A percentile compares a stretch with the other conserved stretches of the same genome.
phyloP scores from a whole-genome alignment of 305 asterid species.

The Fraxinus nigra region DNA sequence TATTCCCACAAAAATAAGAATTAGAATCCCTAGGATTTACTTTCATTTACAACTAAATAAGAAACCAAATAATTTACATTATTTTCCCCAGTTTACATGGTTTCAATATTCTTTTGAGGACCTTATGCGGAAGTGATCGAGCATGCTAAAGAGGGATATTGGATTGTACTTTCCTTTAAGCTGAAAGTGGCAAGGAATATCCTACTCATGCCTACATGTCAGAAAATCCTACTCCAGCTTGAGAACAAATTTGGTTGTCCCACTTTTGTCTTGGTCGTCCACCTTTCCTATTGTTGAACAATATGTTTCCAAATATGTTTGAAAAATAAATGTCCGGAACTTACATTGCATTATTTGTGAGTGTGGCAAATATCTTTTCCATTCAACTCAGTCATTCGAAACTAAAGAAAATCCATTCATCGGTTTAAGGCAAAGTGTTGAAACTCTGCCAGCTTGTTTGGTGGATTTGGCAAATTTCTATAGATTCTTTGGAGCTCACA shows the following conservation, averaged over 20 bases:
- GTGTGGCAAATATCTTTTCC: background rate
- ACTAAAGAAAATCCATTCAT: background rate
- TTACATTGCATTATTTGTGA: background rate
- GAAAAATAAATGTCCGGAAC: background rate
- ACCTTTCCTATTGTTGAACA: background rate
- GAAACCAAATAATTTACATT: too few relatives aligned
- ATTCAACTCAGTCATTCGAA: too few relatives aligned
- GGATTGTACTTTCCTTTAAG: too few relatives aligned
- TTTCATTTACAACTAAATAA: too few relatives aligned
- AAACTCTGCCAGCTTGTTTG: background rate
- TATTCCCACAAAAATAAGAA: too few relatives aligned
- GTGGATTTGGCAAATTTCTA: background rate
- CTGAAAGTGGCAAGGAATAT: too few relatives aligned
- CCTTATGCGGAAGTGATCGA: too few relatives aligned
- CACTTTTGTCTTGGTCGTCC: background rate
- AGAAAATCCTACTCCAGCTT: background rate
- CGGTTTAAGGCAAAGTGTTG: background rate
- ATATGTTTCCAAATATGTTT: background rate
- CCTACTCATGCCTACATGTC: too few relatives aligned
- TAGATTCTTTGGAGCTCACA: background rate
- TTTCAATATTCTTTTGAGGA: background rate
- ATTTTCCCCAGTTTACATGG: background rate
- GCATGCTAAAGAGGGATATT: too few relatives aligned
- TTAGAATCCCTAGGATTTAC: too few relatives aligned
- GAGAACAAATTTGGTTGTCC: background rate